phyloP scores from a whole-genome alignment of 352 stramenopile genomes.

The Phytopythium boreale region DNA sequence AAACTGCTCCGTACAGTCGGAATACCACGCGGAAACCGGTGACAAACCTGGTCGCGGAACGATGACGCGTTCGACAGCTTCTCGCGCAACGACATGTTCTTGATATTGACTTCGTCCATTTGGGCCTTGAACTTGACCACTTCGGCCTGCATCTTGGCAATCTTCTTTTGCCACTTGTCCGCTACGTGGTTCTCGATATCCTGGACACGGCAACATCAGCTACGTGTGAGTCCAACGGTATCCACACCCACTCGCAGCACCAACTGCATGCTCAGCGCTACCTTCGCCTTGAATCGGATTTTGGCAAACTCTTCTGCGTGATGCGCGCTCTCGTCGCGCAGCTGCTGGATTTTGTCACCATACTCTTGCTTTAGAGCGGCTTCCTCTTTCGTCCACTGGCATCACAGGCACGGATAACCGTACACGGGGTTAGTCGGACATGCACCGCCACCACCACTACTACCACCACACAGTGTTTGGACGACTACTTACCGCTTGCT shows the following conservation, averaged over 20 bases:
- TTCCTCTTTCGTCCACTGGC: slow-evolving; percentile 64
- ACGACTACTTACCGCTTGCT: slow-evolving; percentile 39
- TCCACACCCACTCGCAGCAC: background rate
- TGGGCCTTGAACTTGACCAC: slow-evolving; percentile 64
- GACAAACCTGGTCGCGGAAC: slow-evolving; percentile 69
- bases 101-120: slow-evolving; percentile 71
- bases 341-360: slow-evolving; percentile 51
- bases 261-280: slow-evolving; percentile 9
- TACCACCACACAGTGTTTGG: slow-evolving; percentile 1
- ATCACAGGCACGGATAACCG: slow-evolving; percentile 7
- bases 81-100: slow-evolving; percentile 73
- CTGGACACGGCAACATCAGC: slow-evolving; percentile 9
- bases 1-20: too few relatives aligned
- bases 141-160: slow-evolving; percentile 66
- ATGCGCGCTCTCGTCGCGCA: slow-evolving; percentile 62
- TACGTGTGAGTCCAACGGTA: background rate
- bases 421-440: slow-evolving; percentile 9
- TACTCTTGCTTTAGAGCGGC: slow-evolving; percentile 43
- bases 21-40: too few relatives aligned
- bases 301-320: slow-evolving; percentile 50
- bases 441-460: background rate
- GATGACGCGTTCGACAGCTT: slow-evolving; percentile 56
- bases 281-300: slow-evolving; percentile 56
- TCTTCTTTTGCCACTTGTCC: slow-evolving; percentile 76
- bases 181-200: slow-evolving; percentile 65